phyloP scores from a whole-genome alignment of 176 grass and related monocot genomes.

The Urochloa ruziziensis region DNA sequence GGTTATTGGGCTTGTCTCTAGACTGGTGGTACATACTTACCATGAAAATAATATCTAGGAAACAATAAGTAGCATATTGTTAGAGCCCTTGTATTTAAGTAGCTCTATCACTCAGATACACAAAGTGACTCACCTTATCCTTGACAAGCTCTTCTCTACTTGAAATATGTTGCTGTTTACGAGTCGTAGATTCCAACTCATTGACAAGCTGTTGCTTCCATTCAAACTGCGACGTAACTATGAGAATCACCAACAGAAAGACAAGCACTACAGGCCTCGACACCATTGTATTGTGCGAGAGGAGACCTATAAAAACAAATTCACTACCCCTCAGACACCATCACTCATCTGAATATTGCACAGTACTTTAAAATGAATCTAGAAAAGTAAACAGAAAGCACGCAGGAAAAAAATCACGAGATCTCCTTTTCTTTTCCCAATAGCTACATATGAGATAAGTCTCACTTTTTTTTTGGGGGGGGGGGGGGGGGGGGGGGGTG shows the following conservation, averaged over 20 bases:
- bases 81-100: neutral
- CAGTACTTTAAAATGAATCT: neutral
- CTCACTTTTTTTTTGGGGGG: neutral
- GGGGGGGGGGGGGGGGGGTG: too few relatives aligned
- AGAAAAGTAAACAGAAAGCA: neutral
- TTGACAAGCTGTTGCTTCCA: slow-evolving; percentile 75
- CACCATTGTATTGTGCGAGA: slow-evolving; percentile 37
- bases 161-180: slow-evolving; percentile 49
- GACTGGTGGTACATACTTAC: neutral
- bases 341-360: neutral
- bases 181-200: slow-evolving; percentile 52
- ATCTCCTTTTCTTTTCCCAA: neutral
- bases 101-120: neutral
- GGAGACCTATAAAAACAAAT: slow-evolving; percentile 24
- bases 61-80: neutral
- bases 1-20: neutral
- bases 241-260: slow-evolving; percentile 57
- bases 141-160: slow-evolving; percentile 79
- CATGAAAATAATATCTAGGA: neutral
- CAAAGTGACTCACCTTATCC: slow-evolving; percentile 56
- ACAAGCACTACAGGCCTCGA: slow-evolving; percentile 53
- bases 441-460: neutral
- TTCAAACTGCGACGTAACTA: slow-evolving; percentile 73
- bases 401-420: neutral
- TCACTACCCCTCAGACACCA: neutral